Base-by-base conservation (phyloP, 352 stramenopile genomes). In the Elongisporangium senticosum region DNA sequence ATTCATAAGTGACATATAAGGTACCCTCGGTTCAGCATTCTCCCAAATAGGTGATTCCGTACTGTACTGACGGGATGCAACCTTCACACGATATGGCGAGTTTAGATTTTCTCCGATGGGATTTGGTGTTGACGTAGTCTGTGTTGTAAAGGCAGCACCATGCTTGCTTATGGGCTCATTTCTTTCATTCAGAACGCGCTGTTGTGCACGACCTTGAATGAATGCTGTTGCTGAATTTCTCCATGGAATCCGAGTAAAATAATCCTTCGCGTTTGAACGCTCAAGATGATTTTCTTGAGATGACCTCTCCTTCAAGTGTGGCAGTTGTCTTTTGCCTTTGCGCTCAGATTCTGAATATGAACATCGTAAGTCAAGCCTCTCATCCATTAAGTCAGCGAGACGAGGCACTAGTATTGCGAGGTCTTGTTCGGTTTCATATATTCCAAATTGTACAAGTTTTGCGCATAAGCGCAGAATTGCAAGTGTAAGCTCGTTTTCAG, bases 401-500 rank as follows among this genome's bases (percentile, higher is more conserved):
- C 53, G 57, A 4, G 24, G 23, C 4, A 81, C 64, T 7, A 81
- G 61, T 8, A 20, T 48, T 40, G 55, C 52, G 3, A 90, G 53
- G 19, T 87, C 75, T 13, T 72, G 55, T 48, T 84, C 66, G 0
- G 72, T 71, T 19, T 67, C 56, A 39, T 83, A 87, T 65, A 90
- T 87, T 2, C 78, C 81, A 63, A 89, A 90, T 54, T 81, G 71
- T 8, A 86, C 65, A 63, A 90, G 64, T 49, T 87, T 89, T 51
- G 71, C 69, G 50, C 61, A 79, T 26, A 80, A 58, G 7, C 76
- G 76, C 22, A 89, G 26, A 49, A 87, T 69, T 3, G 81, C 62
- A 13, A 90, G 69, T 0, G 72, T 79, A 8, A 90, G 52, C 26
- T 87, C 75, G 39, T 89, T 90, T 65, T 87, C 68, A 6, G 78